Evolutionary conservation across 352 stramenopile species (phyloP).

Genomic region (Phytophthora melonis): DNA sequence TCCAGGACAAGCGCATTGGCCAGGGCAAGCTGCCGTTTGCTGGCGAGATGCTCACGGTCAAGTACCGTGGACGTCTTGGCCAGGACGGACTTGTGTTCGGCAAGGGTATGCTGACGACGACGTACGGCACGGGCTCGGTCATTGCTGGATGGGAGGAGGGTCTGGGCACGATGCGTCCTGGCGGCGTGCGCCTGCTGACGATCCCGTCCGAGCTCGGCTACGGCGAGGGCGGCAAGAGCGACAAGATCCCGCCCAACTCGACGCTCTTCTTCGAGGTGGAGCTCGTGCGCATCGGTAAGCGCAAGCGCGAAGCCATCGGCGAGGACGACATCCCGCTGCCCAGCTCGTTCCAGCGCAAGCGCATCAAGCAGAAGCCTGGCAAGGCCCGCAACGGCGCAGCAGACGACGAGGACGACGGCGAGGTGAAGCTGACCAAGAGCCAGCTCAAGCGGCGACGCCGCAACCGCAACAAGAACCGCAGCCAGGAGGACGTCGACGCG

Average conservation of each 20-base stretch:
- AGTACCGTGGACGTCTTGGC: conserved; percentile 70
- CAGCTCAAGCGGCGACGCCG: conserved; percentile 55
- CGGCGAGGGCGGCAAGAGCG: conserved; percentile 66
- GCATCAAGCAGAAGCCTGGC: conserved; percentile 51
- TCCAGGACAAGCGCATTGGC: conserved; percentile 67
- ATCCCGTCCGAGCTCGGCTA: conserved; percentile 78
- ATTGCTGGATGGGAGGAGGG: conserved; percentile 87
- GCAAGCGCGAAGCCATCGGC: conserved; percentile 63
- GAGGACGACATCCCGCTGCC: conserved; percentile 78
- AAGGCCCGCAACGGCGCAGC: conserved; percentile 8
- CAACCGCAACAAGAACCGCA: conserved; percentile 45
- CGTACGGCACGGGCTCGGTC: conserved; percentile 70
- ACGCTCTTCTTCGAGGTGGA: conserved; percentile 87
- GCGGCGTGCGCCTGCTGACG: conserved; percentile 63
- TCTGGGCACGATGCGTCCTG: conserved; percentile 75
- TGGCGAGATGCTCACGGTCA: conserved; percentile 81
- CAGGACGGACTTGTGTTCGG: conserved; percentile 74
- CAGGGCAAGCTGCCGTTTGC: conserved; percentile 55
- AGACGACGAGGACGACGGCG: conserved; percentile 26
- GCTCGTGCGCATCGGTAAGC: conserved; percentile 79
- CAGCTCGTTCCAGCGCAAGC: conserved; percentile 78
- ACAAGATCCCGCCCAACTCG: conserved; percentile 82
- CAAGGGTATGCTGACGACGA: conserved; percentile 79
- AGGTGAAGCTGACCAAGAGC: conserved; percentile 44
- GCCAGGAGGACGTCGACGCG: conserved; percentile 16